These are phyloP conservation scores for Cercospora sp. DNA, from an alignment of 2,329 filamentous ascomycete genomes.

Conservation along the genomic window DNA sequence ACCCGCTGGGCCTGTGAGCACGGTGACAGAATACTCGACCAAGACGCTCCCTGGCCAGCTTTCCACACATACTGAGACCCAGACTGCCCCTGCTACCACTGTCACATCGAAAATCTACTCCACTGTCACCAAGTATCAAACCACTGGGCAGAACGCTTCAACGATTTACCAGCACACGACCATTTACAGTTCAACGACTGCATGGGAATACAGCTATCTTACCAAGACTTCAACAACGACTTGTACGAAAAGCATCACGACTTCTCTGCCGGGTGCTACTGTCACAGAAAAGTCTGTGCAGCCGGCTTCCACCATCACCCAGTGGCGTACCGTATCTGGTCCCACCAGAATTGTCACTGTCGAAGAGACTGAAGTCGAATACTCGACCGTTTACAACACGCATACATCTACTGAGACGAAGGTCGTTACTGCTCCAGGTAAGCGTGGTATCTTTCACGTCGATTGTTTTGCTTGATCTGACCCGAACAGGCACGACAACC, in stretches of 20 bases:
- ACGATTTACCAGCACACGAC: not conserved
- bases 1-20: not conserved
- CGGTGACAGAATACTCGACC: not conserved
- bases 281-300: not conserved
- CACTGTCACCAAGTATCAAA: not conserved
- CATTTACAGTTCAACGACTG: not conserved
- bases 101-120: not conserved
- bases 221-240: not conserved
- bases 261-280: not conserved
- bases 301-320: not conserved
- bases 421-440: slow-evolving; percentile 1
- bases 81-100: not conserved
- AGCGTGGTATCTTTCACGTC: not conserved
- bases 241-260: not conserved
- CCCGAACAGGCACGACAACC: not conserved
- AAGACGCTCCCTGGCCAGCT: not conserved
- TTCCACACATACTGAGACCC: not conserved
- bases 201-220: not conserved
- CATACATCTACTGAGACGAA: slow-evolving; percentile 2
- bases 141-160: not conserved
- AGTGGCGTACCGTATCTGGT: slow-evolving; percentile 5
- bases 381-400: slow-evolving; percentile 11
- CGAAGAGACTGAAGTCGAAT: slow-evolving; percentile 6
- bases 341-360: slow-evolving; percentile 12
- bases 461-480: not conserved